A percentile compares a stretch with the other conserved stretches of the same genome.
Conservation (phyloP, 1,284 basidiomycete genomes). For the Pseudozyma tsukubaensis region DNA sequence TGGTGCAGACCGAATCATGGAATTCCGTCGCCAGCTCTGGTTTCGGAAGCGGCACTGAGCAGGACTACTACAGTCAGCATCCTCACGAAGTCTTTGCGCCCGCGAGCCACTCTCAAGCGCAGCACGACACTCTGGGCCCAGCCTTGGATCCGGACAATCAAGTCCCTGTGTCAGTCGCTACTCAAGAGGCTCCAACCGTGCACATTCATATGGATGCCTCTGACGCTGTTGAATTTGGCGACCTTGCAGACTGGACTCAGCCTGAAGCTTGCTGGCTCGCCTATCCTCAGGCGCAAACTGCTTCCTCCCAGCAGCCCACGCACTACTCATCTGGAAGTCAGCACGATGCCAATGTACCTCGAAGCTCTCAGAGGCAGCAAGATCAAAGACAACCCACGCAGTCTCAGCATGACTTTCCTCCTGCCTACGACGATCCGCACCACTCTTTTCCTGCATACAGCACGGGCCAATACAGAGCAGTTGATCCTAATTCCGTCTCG, state of each 20-base stretch:
- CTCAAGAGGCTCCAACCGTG: not conserved
- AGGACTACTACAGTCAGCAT: not conserved
- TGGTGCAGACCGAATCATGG: no score
- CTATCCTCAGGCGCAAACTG: not conserved
- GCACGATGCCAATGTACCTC: not conserved
- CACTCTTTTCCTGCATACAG: not conserved
- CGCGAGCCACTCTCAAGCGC: not conserved
- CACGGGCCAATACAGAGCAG: not conserved
- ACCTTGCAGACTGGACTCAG: constrained; percentile 20
- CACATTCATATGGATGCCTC: constrained; percentile 8
- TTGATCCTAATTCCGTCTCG: not conserved
- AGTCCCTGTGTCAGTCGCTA: not conserved
- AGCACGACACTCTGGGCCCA: not conserved
- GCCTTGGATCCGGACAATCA: constrained; percentile 13
- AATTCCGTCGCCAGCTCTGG: no score
- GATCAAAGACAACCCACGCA: no score
- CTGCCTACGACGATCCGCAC: not conserved
- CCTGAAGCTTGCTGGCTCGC: constrained; percentile 19
- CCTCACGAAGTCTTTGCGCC: not conserved
- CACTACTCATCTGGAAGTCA: not conserved
- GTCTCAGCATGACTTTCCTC: not conserved
- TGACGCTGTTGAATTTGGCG: not conserved
- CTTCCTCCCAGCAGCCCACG: not conserved
- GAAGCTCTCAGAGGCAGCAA: no score
- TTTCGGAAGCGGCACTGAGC: not conserved